Base-by-base conservation (phyloP, 164 flowering plant species). In the Cinnamomum chago region DNA sequence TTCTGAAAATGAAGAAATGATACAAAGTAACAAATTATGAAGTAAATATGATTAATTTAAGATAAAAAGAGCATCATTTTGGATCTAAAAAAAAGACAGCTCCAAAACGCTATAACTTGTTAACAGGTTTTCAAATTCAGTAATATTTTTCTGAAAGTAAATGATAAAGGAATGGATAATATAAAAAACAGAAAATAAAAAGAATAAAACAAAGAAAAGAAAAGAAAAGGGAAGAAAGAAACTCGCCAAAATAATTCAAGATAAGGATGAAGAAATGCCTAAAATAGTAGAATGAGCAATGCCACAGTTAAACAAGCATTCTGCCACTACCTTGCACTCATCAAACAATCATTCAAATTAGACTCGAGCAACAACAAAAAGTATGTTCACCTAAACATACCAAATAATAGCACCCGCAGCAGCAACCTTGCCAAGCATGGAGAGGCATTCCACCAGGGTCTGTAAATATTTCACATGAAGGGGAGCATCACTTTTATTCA, bases 331-430 rank as follows among this genome's bases (percentile, higher is more conserved):
- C 60, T 3, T 55, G 60, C 60, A 55, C 17, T 55, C 6, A 55
- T 55, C 60, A 55, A 55, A 55, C 60, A 55, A 55, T 18, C 17
- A 11, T 55, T 66, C 28, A 64, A 9, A 64, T 64, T 64, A 25
- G 25, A 64, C 14, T 13, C 14, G 3, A 25, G 24, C 27, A 64
- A 64, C n/a, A 47, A 35, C 71, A 68, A 40, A 30, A 68, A 47
- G 25, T n/a, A 13, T 47, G 25, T 40, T 40, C 40, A 20, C 40
- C 55, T 14, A 68, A 47, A 78, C 86, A 79, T 88, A 96, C 99
- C 97, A 88, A 84, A 96, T 88, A 2, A 94, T 89, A 77, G 97
- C 98, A 82, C 99, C 99, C 71, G 95, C 98, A 81, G 97, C 97
- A 70, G 98, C 97, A 85, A 96, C 94, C 84, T 96, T 96, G 20